Evolutionary conservation across 1,284 basidiomycete species (phyloP).

Genomic region (Uromyces viciae-fabae): DNA sequence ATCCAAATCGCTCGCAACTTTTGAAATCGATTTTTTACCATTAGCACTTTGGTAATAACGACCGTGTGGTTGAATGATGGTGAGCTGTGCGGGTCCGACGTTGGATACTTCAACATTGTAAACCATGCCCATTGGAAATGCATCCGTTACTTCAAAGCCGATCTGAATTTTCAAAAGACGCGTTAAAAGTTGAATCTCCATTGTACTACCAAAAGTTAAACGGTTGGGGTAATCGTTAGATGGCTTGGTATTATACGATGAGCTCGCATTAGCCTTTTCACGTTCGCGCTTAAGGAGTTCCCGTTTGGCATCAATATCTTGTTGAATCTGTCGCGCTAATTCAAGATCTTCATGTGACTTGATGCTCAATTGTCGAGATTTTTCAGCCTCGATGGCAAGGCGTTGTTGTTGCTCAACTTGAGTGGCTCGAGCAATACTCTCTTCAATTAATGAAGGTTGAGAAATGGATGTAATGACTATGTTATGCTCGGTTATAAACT

Average conservation of each 20-base stretch:
- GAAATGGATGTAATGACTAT: not conserved
- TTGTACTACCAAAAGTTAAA: constrained; percentile 7
- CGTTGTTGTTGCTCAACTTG: constrained; percentile 33
- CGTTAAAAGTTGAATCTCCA: not conserved
- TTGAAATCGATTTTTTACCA: constrained; percentile 20
- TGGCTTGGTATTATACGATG: not conserved
- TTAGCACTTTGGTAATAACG: constrained; percentile 19
- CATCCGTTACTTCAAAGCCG: constrained; percentile 28
- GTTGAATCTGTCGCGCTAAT: constrained; percentile 37
- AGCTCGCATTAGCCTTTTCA: constrained; percentile 20
- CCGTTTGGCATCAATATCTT: constrained; percentile 16
- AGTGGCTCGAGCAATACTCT: constrained; percentile 19
- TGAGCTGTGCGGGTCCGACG: constrained; percentile 2
- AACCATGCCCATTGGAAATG: not conserved
- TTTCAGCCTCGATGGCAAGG: constrained; percentile 30
- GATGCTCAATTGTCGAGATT: constrained; percentile 12
- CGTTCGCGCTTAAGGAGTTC: constrained; percentile 28
- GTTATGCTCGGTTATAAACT: constrained; percentile 37
- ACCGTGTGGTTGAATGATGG: constrained; percentile 24
- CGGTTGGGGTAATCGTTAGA: not conserved
- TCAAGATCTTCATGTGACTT: constrained; percentile 38
- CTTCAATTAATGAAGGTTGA: constrained; percentile 24
- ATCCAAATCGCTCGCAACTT: constrained; percentile 28
- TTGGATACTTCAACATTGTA: constrained; percentile 22
- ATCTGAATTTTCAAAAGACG: constrained; percentile 22